Evolutionary conservation across 1,284 basidiomycete genomes (phyloP).

Genomic region (Wallemia ichthyophaga): DNA sequence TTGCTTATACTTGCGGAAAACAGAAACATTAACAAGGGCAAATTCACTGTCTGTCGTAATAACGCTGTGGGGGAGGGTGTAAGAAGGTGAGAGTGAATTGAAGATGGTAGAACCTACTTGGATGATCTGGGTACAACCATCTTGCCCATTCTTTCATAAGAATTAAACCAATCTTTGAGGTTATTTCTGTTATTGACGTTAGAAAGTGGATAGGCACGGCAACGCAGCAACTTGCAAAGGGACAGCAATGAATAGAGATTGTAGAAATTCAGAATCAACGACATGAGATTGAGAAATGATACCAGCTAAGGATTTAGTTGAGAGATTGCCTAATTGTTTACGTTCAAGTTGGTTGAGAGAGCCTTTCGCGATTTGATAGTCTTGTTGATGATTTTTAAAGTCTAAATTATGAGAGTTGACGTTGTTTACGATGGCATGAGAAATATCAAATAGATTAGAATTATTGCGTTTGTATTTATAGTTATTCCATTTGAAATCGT

Average conservation of each 20-base stretch:
- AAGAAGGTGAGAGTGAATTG: too few relatives aligned
- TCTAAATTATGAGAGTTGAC: conserved; percentile 4
- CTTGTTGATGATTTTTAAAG: conserved; percentile 48
- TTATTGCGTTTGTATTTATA: not conserved
- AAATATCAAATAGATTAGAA: not conserved
- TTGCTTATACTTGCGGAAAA: conserved; percentile 74
- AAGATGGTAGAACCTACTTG: conserved; percentile 23
- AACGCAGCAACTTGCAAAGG: conserved; percentile 35
- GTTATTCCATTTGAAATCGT: not conserved
- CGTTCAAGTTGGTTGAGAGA: conserved; percentile 74
- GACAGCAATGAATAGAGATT: conserved; percentile 76
- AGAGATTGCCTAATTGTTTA: conserved; percentile 87
- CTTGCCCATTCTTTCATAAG: conserved; percentile 57
- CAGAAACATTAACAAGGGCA: conserved; percentile 52
- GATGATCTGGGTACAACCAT: conserved; percentile 96
- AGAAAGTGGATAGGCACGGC: conserved; percentile 1
- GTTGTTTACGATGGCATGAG: not conserved
- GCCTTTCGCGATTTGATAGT: conserved; percentile 83
- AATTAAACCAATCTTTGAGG: conserved; percentile 59
- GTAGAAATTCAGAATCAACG: conserved; percentile 66
- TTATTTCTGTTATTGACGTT: conserved; percentile 27
- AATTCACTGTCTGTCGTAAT: conserved; percentile 70
- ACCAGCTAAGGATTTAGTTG: conserved; percentile 56
- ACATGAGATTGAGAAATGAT: conserved; percentile 58
- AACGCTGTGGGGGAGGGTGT: too few relatives aligned